phyloP scores from a whole-genome alignment of 2,329 filamentous ascomycete genomes.

The Phaeosphaeriaceae sp. region DNA sequence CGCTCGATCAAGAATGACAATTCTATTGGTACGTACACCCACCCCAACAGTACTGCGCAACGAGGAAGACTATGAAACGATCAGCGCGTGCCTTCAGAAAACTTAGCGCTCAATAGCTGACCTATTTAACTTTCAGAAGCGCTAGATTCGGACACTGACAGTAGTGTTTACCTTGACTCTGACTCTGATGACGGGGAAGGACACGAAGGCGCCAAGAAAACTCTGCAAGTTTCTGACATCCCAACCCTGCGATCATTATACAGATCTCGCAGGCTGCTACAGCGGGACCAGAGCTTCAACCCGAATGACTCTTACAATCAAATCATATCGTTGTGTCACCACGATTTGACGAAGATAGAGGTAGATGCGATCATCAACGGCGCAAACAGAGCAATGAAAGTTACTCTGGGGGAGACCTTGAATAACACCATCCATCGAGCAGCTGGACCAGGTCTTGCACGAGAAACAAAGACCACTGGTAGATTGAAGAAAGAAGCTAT shows the following conservation, averaged over 20 bases:
- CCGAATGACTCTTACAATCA: conserved; percentile 41
- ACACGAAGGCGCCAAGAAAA: neutral
- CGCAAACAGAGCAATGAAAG: conserved; percentile 21
- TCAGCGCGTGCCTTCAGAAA: neutral
- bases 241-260: conserved; percentile 39
- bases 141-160: neutral
- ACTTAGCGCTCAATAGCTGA: neutral
- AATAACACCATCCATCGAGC: conserved; percentile 35
- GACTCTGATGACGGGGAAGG: neutral
- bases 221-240: conserved; percentile 27
- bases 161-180: neutral
- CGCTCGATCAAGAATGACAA: conserved; percentile 3
- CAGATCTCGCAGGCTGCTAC: conserved; percentile 28
- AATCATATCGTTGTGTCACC: conserved; percentile 36
- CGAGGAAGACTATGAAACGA: neutral
- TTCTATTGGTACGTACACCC: neutral
- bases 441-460: conserved; percentile 33
- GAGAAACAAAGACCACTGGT: conserved; percentile 23
- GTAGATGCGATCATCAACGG: conserved; percentile 47
- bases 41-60: neutral
- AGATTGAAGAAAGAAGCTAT: conserved; percentile 28
- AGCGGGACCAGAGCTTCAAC: conserved; percentile 34
- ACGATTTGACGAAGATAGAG: conserved; percentile 41
- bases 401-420: conserved; percentile 17
- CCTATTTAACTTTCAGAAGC: neutral